Evolutionary conservation across 2,329 filamentous ascomycete genomes (phyloP).

Genomic region (Epicoccum sorghinum): DNA sequence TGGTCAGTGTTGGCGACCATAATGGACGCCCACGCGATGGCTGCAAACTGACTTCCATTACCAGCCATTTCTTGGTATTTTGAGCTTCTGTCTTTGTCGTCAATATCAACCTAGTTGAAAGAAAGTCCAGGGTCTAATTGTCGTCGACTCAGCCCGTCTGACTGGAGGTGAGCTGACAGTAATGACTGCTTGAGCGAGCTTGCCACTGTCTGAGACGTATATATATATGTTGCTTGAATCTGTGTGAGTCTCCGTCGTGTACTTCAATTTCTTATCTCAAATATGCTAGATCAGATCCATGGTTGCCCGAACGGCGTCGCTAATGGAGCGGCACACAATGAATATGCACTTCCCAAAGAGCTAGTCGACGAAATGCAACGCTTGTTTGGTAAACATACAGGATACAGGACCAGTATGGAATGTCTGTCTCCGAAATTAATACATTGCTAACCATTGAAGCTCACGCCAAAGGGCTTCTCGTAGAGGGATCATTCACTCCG

Average conservation of each 20-base stretch:
- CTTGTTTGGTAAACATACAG: conserved; percentile 12
- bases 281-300: conserved; percentile 2
- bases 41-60: no score
- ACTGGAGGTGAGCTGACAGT: no score
- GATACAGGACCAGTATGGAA: conserved; percentile 10
- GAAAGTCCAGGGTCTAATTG: no score
- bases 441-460: not conserved
- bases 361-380: conserved; percentile 17
- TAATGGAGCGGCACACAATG: not conserved
- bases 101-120: no score
- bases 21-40: no score
- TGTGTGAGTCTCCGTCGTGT: not conserved
- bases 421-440: not conserved
- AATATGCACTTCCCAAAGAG: conserved; percentile 8
- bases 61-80: no score
- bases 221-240: no score
- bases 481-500: conserved; percentile 14
- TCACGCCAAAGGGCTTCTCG: conserved; percentile 17
- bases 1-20: no score
- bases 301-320: not conserved
- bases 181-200: no score
- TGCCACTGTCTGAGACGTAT: no score
- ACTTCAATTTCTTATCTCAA: not conserved
- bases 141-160: no score
- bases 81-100: no score